Conservation (phyloP, 1,284 basidiomycete species). For the Ganoderma lucidum region DNA sequence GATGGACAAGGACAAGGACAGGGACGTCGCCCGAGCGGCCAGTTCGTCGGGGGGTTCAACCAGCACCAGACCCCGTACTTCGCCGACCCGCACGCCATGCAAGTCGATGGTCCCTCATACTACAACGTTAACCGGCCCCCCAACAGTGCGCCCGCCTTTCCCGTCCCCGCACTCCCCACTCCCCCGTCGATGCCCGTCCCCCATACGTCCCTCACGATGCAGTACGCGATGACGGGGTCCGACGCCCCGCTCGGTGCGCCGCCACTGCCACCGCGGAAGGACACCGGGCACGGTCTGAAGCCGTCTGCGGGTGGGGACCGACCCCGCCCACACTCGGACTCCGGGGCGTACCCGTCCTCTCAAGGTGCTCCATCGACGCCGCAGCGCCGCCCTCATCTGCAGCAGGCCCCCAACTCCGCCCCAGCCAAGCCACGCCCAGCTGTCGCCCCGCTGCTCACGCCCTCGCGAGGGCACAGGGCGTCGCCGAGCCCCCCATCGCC, state of each 20-base stretch:
- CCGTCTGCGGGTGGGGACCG: not conserved
- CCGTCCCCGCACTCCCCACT: constrained; percentile 32
- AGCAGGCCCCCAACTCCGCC: constrained; percentile 28
- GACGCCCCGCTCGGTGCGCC: constrained; percentile 12
- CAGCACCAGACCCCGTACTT: constrained; percentile 16
- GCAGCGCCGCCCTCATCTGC: constrained; percentile 39
- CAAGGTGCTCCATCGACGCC: constrained; percentile 30
- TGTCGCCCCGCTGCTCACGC: constrained; percentile 20
- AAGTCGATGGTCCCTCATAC: constrained; percentile 2
- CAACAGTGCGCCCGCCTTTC: constrained; percentile 14
- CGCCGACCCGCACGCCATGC: constrained; percentile 11
- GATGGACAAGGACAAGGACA: constrained; percentile 13
- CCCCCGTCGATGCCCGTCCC: constrained; percentile 50
- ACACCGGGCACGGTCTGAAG: not conserved
- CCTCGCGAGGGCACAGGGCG: constrained; percentile 38
- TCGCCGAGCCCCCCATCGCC: constrained; percentile 45
- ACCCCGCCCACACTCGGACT: constrained; percentile 32
- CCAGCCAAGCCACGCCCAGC: constrained; percentile 30
- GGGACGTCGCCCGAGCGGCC: constrained; percentile 1
- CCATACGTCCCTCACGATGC: constrained; percentile 63
- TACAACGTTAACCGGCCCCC: not conserved
- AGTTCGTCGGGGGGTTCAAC: constrained; percentile 45
- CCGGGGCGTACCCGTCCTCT: constrained; percentile 13
- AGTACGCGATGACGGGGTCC: constrained; percentile 54
- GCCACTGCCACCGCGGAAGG: constrained; percentile 27